Conservation (phyloP, 140 eudicot genomes). For the Cichorium intybus region DNA sequence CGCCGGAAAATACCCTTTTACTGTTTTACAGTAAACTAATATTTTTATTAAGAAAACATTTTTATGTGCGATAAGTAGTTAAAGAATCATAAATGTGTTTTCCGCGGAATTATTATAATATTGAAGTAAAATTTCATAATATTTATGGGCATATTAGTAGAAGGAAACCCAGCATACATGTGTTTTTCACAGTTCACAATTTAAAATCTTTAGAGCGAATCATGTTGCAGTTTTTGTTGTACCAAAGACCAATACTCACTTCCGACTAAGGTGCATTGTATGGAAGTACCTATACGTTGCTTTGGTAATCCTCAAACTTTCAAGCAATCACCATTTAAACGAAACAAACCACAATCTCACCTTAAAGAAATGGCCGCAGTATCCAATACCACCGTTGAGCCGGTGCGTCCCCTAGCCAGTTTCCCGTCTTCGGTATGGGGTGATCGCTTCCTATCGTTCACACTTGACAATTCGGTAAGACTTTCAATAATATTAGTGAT, state of each 20-base stretch:
- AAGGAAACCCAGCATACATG: not conserved
- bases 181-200: not conserved
- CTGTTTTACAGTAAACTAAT: too few relatives aligned
- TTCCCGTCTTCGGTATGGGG: conserved; percentile 31
- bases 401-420: conserved; percentile 18
- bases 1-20: too few relatives aligned
- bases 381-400: not conserved
- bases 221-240: not conserved
- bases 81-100: too few relatives aligned
- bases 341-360: not conserved
- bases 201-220: not conserved
- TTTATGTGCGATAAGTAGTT: too few relatives aligned
- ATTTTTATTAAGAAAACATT: too few relatives aligned
- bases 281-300: not conserved
- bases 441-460: conserved; percentile 15
- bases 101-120: too few relatives aligned
- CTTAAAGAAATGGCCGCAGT: conserved; percentile 12
- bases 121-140: not conserved
- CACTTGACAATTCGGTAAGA: conserved; percentile 21
- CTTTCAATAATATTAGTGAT: too few relatives aligned
- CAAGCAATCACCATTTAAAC: not conserved
- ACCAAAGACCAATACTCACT: not conserved
- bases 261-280: not conserved
- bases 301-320: not conserved
- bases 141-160: not conserved